Evolutionary conservation across 306 rosid genomes (phyloP), one percentile per base, ranked within the genome.

Genomic region (Vigna trinervia): DNA sequence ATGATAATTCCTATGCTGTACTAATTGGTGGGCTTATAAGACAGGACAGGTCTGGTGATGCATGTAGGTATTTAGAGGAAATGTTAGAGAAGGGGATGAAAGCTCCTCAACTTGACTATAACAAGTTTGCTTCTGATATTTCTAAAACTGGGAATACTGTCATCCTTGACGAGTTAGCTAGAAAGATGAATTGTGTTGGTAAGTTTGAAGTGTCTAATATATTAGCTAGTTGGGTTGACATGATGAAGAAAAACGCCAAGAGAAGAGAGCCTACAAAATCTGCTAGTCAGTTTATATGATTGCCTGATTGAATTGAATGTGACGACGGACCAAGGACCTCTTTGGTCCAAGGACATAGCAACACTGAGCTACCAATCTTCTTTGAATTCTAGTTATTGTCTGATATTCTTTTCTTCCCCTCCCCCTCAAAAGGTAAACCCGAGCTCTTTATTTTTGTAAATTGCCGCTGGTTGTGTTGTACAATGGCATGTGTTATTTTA

Each of bases 41-140:
- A 73, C 88, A 83, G 71, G 97, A 97, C 52, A 88, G 81, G 70
- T 75, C 90, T 2, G 75, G 82, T 6, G 97, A 90, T 80, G 97
- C 97, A 7, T 89, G 90, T 50, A 89, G 84, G 74, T 88, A 83
- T 85, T 60, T 95, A n/a, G 92, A 92, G 85, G 94, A 89, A 83
- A 92, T 92, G 96, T 79, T 95, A 48, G 92, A 85, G 69, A 92
- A 88, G 73, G 97, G 98, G 69, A 95, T 95, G 97, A 92, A 86
- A 80, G 92, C 96, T 81, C 97, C 92, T 63, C 93, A 90, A 80
- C 91, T 95, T 38, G 97, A 90, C 76, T 90, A 88, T 81, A 88
- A 89, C 83, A 95, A 88, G 88, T 89, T 92, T 77, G 97, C 87
- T 60, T 89, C 93, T 56, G 92, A 90, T 84, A 87, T 89, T 82